Evolutionary conservation across 225 moss, liverwort and hornwort species (phyloP), one percentile per base, ranked within the genome.

Genomic region (Thuidium tamariscinum): DNA sequence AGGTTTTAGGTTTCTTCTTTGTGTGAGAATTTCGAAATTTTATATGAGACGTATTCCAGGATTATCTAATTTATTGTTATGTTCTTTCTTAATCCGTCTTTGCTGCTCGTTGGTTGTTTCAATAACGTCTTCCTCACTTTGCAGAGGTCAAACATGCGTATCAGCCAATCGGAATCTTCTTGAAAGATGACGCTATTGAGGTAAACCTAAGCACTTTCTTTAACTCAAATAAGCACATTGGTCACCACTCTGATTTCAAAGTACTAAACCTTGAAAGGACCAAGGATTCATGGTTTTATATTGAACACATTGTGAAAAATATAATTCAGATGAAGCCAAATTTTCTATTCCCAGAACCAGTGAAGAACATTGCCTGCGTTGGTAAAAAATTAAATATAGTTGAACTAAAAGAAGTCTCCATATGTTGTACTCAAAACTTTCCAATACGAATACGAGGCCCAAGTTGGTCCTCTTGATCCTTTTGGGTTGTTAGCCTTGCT

Each of bases 61-160:
- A 59, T 77, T 75, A 84, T 79, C 79, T 67, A 51, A 60, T 42
- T 80, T 23, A 63, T 83, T 57, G 29, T 85, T 75, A 36, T n/a
- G 64, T 73, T 83, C 72, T 81, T 71, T 59, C 44, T 29, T 83
- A 44, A 46, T 83, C 37, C 36, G 32, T 68, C 32, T 86, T 88
- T 85, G 70, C 81, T 84, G 67, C 63, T 57, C 57, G 59, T 76
- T 74, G 13, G 23, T 67, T 82, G 36, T 57, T 51, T 66, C 57
- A 54, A 59, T 65, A 71, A 64, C 68, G 29, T 74, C 65, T 60
- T 61, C 90, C 93, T 86, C 51, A 61, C 62, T 69, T 74, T 93
- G 95, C 95, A 98, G 99, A 99, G 90, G 96, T 99, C 86, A 97
- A 96, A 79, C 89, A 92, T 91, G 92, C 94, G 19, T 93, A 99